Base-by-base conservation (phyloP, 257 asterid genomes). In the Plantago elongata region DNA sequence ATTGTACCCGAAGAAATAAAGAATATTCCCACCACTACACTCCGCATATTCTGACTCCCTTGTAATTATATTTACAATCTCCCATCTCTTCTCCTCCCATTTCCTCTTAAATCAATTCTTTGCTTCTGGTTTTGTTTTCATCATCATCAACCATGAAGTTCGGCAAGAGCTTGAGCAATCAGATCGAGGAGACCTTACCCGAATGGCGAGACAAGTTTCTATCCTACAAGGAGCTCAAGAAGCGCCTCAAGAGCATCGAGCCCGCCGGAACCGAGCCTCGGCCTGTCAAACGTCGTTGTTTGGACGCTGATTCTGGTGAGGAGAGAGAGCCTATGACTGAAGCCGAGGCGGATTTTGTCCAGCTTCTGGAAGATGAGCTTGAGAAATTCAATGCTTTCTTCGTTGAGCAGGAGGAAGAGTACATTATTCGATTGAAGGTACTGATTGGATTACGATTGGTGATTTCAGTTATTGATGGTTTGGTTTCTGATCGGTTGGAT, bases 131-230 rank as follows among this genome's bases (percentile, higher is more conserved):
- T 48, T 9, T 3, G 10, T 11, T 2, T 54, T 13, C 27, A 14
- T 38, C 12, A 7, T 34, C 61, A 14, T 52, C 9, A 0, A 47
- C 2, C 10, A 91, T 91, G 98, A 91, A 91, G 70, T 91, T 91
- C 45, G 98, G 98, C 3, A 91, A 91, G 79, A 88, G 94, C 54
- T 58, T 91, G 74, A 91, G 89, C 71, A 81, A 79, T 54, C 98
- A 91, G 83, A 91, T 88, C 44, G 98, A 91, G 75, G 90, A 86
- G 71, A 91, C 95, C 54, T 72, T 91, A 58, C 98, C 98, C 11
- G 96, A 88, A 69, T 91, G 98, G 98, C 73, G 94, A 54, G 98
- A 88, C 80, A 91, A 91, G 79, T 91, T 91, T 60, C 47, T 91
- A 63, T 81, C 94, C 3, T 91, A 91, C 74, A 91, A 91, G 83